A percentile compares a stretch with the other conserved stretches of the same genome.
Conservation (phyloP, 208 protist genomes). For the Endotrypanum monterogeii region DNA sequence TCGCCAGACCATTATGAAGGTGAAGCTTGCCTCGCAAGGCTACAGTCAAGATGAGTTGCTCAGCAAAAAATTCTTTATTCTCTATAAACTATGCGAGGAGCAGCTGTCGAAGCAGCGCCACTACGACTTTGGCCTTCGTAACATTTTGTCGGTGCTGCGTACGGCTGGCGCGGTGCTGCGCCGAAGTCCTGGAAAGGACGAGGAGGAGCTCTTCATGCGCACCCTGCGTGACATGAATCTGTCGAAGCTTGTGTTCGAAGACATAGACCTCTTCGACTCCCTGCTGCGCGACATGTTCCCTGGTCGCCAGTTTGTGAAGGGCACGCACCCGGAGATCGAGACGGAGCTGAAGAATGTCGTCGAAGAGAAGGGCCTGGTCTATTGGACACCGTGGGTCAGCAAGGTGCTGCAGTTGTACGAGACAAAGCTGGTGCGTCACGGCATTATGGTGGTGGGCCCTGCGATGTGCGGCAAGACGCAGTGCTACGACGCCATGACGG, state of each 20-base stretch:
- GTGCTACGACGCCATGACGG: constrained; percentile 93
- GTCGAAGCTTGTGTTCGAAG: constrained; percentile 97
- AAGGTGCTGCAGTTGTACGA: constrained; percentile 96
- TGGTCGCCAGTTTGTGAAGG: constrained; percentile 91
- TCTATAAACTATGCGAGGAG: constrained; percentile 97
- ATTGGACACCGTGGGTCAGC: constrained; percentile 87
- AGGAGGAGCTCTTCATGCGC: constrained; percentile 96
- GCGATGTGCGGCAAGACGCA: constrained; percentile 95
- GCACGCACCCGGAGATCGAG: constrained; percentile 91
- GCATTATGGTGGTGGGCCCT: constrained; percentile 95
- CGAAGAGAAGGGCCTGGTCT: constrained; percentile 83
- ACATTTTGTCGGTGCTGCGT: constrained; percentile 98
- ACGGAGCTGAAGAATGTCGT: constrained; percentile 88
- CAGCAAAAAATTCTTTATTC: constrained; percentile 94
- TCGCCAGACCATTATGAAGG: constrained; percentile 97
- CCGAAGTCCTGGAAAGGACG: constrained; percentile 86
- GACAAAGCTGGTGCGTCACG: constrained; percentile 95
- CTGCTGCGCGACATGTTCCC: constrained; percentile 96
- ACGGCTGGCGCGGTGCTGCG: constrained; percentile 93
- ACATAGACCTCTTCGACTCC: constrained; percentile 97
- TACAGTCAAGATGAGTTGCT: constrained; percentile 94
- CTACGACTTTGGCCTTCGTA: constrained; percentile 98
- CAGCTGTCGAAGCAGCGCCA: constrained; percentile 98
- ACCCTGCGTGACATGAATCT: constrained; percentile 98
- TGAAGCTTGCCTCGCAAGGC: constrained; percentile 93